phyloP scores from a whole-genome alignment of 371 early-diverging fungal genomes.

The Mortierella sp. region DNA sequence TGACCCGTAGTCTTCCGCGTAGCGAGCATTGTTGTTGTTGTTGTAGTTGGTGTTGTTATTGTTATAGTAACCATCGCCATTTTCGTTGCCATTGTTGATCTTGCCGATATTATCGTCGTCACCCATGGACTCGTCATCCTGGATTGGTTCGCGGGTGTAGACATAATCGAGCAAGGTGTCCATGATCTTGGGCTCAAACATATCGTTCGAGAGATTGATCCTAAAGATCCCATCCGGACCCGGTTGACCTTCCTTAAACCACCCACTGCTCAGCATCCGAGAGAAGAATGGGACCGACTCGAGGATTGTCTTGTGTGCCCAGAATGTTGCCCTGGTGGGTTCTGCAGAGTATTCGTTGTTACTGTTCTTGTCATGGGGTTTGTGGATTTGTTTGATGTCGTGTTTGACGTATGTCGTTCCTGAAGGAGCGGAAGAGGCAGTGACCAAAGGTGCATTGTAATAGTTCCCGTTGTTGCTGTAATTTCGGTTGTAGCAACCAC shows the following conservation, averaged over 20 bases:
- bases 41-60: neutral
- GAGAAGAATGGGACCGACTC: constrained; percentile 34
- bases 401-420: neutral
- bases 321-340: neutral
- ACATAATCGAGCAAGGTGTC: constrained; percentile 42
- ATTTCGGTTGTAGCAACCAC: neutral
- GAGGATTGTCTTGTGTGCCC: constrained; percentile 42
- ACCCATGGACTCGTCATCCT: neutral
- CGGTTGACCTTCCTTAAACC: constrained; percentile 30
- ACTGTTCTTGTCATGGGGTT: neutral
- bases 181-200: constrained; percentile 42
- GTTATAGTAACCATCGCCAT: neutral
- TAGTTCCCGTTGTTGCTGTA: neutral
- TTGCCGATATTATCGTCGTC: neutral
- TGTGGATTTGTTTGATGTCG: neutral
- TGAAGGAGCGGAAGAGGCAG: neutral
- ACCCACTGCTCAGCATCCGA: constrained; percentile 38
- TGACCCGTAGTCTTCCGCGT: neutral
- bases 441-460: neutral
- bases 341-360: neutral
- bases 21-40: neutral
- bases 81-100: neutral
- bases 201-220: constrained; percentile 33
- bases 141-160: constrained; percentile 34
- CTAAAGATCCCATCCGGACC: constrained; percentile 9